Base-by-base conservation (phyloP, 2,329 filamentous ascomycete genomes). In the Colletotrichum abscissum region DNA sequence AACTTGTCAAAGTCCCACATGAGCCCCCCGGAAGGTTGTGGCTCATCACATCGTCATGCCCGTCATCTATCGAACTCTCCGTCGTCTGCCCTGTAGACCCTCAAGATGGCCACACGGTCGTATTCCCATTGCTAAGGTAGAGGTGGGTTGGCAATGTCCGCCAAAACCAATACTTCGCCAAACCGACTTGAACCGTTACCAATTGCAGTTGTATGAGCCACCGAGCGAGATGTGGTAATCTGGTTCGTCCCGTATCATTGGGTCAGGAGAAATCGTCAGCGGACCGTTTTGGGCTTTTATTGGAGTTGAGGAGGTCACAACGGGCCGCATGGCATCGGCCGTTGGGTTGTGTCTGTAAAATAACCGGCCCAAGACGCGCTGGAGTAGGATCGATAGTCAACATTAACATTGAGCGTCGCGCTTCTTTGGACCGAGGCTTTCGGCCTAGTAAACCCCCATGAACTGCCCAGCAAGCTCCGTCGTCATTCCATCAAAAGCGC, bases 81-180 rank as follows among this genome's bases (percentile, higher is more conserved):
- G 54, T 67, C 24, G 11, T 12, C 33, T 67, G 62, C 49, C 63
- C 33, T 49, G 42, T n/a, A 28, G 55, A 24, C 35, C 5, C n/a
- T 65, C 60, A 42, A 38, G 28, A 42, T 12, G 55, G 49, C 30
- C 28, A 58, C 42, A 30, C 55, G 59, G 38, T 72, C 52, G 64
- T 63, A 63, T 68, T 3, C 22, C 52, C 35, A 35, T 66, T 38
- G 46, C 49, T 33, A 62, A 42, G 14, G 38, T 42, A 16, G 46
- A 63, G 58, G 62, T 73, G 67, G 67, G 33, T 62, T 33, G 12
- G 24, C n/a, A 66, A 66, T 66, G 12, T 30, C 49, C 35, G 58
- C 55, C 24, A 62, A 55, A 64, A 26, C 49, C 71, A 71, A 73
- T 70, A 73, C 70, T 66, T 33, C 19, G 65, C 46, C 59, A 60